Conservation (phyloP, 306 rosid genomes). For the Echinosophora koreensis region DNA sequence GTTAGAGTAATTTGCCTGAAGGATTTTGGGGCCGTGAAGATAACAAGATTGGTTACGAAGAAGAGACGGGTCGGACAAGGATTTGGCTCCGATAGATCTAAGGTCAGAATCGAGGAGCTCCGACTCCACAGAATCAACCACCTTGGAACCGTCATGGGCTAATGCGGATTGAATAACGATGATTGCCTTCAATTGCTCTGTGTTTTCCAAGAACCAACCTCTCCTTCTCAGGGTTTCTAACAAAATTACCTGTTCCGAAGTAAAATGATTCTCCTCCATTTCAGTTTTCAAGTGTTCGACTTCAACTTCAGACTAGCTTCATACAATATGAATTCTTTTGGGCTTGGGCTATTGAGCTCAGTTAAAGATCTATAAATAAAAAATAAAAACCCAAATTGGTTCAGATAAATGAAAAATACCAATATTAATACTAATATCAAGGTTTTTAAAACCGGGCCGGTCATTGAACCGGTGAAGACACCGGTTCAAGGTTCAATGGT, state of each 20-base stretch:
- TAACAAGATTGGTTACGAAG: constrained; percentile 65
- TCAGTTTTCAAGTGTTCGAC: background rate
- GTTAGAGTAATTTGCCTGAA: constrained; percentile 62
- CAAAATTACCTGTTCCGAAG: constrained; percentile 15
- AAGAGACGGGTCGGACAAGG: constrained; percentile 69
- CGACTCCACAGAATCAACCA: constrained; percentile 59
- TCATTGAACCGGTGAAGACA: too few relatives aligned
- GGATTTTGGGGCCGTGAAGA: constrained; percentile 77
- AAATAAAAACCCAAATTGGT: too few relatives aligned
- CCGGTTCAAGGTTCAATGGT: too few relatives aligned
- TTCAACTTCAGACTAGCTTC: background rate
- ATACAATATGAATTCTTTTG: too few relatives aligned
- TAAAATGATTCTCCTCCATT: constrained; percentile 38
- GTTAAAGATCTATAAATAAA: too few relatives aligned
- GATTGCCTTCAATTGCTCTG: constrained; percentile 58
- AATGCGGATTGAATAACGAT: constrained; percentile 62
- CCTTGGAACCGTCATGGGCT: constrained; percentile 55
- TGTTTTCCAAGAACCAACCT: constrained; percentile 76
- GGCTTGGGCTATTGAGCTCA: too few relatives aligned
- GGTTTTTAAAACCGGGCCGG: too few relatives aligned
- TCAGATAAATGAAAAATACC: too few relatives aligned
- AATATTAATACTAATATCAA: too few relatives aligned
- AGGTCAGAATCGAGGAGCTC: constrained; percentile 82
- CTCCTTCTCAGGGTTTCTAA: constrained; percentile 61
- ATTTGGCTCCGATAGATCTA: constrained; percentile 65